Evolutionary conservation across 2,329 filamentous ascomycete genomes (phyloP).

Genomic region (Phaeosphaeria sp.): DNA sequence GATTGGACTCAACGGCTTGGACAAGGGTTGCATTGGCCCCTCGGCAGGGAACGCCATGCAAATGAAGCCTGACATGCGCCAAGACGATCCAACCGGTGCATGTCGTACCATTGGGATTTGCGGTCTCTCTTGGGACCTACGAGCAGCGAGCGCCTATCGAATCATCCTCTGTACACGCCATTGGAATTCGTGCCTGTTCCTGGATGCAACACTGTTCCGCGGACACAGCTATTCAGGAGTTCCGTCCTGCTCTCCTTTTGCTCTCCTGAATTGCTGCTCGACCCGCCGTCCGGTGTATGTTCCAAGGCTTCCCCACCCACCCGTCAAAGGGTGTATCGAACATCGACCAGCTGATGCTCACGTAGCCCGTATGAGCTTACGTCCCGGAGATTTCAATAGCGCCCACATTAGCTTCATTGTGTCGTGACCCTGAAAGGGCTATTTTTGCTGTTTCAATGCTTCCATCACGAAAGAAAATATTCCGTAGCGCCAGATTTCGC

Average conservation of each 20-base stretch:
- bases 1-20: conserved; percentile 20
- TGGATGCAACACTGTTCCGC: background rate
- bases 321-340: background rate
- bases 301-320: background rate
- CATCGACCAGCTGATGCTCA: background rate
- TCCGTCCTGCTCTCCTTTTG: background rate
- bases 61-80: conserved; percentile 13
- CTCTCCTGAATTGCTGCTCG: background rate
- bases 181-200: background rate
- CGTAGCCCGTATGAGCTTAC: conserved; percentile 1
- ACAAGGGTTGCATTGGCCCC: conserved; percentile 28
- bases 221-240: conserved; percentile 1
- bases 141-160: background rate
- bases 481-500: conserved; percentile 1
- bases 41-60: conserved; percentile 4
- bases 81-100: background rate
- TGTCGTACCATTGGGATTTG: background rate
- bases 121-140: background rate
- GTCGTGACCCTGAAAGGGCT: conserved; percentile 13
- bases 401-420: conserved; percentile 10
- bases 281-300: background rate
- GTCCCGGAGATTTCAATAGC: conserved; percentile 23
- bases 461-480: background rate
- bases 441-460: conserved; percentile 10
- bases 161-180: background rate